Percentiles rank a stretch among this genome's conserved stretches.
These are phyloP conservation scores for Coriolopsis trogii DNA, from an alignment of 1,284 basidiomycete genomes.

Conservation along the genomic window DNA sequence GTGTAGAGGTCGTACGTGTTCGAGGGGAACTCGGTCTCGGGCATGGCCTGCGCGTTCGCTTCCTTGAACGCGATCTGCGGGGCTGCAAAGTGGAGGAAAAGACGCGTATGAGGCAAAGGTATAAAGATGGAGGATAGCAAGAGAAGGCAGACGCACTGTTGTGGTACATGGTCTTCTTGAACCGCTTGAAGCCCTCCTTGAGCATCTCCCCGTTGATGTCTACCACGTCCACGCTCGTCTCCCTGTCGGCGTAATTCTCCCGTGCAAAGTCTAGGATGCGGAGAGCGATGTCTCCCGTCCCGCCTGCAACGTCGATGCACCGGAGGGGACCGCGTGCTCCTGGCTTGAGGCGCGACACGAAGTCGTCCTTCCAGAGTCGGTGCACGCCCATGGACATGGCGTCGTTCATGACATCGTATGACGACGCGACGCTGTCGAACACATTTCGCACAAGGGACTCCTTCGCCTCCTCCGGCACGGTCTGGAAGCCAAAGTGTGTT, in stretches of 20 bases:
- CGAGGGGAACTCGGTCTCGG: constrained; percentile 66
- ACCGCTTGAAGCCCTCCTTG: constrained; percentile 87
- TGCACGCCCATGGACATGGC: constrained; percentile 97
- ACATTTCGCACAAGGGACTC: constrained; percentile 85
- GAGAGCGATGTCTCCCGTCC: constrained; percentile 97
- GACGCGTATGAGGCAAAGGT: neutral
- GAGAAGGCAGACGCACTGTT: constrained; percentile 67
- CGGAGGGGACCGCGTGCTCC: constrained; percentile 70
- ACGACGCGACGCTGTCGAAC: constrained; percentile 95
- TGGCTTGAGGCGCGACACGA: constrained; percentile 82
- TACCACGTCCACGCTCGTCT: constrained; percentile 88
- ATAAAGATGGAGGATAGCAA: neutral
- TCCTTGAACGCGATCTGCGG: constrained; percentile 94
- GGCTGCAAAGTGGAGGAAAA: constrained; percentile 49
- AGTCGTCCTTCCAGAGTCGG: constrained; percentile 96
- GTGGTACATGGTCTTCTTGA: constrained; percentile 96
- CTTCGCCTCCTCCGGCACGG: constrained; percentile 80
- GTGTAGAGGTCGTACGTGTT: constrained; percentile 96
- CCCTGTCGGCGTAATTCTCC: constrained; percentile 86
- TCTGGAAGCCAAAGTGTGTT: constrained; percentile 93
- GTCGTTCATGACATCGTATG: constrained; percentile 99
- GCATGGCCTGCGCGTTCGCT: constrained; percentile 89
- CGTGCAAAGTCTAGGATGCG: constrained; percentile 92
- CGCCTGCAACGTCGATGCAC: constrained; percentile 97
- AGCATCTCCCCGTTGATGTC: constrained; percentile 98